Evolutionary conservation across 208 protist species (phyloP).

Genomic region (Trypanosoma vivax): DNA sequence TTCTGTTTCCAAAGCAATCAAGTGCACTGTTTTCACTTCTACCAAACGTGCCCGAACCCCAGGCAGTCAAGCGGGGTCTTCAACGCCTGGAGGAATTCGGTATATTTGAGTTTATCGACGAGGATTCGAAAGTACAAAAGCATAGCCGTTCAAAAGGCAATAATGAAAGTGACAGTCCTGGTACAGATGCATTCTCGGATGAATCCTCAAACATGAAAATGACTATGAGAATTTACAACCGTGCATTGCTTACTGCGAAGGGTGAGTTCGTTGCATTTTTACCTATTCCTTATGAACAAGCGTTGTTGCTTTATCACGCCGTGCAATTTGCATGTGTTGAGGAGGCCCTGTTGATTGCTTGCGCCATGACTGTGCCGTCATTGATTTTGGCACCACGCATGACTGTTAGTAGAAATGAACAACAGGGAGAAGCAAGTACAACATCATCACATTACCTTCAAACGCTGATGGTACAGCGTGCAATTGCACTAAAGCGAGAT

Average conservation of each 20-base stretch:
- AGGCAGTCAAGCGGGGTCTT: constrained; percentile 24
- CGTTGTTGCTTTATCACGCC: constrained; percentile 54
- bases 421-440: background rate
- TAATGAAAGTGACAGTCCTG: background rate
- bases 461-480: constrained; percentile 11
- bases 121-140: no score
- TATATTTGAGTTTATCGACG: constrained; percentile 19
- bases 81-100: constrained; percentile 47
- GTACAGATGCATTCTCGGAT: background rate
- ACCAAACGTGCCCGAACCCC: constrained; percentile 24
- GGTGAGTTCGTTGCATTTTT: constrained; percentile 52
- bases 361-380: constrained; percentile 62
- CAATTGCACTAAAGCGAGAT: constrained; percentile 3
- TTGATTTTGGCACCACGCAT: constrained; percentile 39
- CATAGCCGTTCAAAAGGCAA: background rate
- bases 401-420: constrained; percentile 4
- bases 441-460: constrained; percentile 15
- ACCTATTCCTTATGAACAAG: constrained; percentile 51
- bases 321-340: constrained; percentile 64
- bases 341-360: constrained; percentile 65
- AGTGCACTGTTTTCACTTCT: constrained; percentile 21
- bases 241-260: constrained; percentile 29
- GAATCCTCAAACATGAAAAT: background rate
- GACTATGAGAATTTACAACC: constrained; percentile 17
- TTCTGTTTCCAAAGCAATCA: constrained; percentile 28